A percentile compares a stretch with the other conserved stretches of the same genome.
Evolutionary conservation across 2,329 filamentous ascomycete species (phyloP).

Genomic region (Trichoderma citrinoviride): DNA sequence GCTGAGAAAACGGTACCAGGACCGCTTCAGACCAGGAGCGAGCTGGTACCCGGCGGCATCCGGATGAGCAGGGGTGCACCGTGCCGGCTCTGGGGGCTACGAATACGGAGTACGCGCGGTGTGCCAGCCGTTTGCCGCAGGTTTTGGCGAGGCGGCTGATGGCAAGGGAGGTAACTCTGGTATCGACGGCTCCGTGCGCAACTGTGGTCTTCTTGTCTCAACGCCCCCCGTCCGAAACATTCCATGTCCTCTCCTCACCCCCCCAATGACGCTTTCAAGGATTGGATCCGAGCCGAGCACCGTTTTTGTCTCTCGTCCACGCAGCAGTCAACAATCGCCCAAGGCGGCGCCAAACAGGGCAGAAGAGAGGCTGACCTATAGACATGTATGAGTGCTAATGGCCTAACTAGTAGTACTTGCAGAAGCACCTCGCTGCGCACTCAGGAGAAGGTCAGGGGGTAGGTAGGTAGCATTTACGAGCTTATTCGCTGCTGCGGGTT

Average conservation of each 20-base stretch:
- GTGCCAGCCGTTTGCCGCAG: not conserved
- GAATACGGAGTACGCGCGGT: not conserved
- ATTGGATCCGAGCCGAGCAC: conserved; percentile 10
- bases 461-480: no score
- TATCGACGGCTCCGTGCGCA: not conserved
- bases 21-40: not conserved
- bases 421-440: no score
- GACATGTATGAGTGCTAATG: no score
- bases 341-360: no score
- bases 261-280: conserved; percentile 7
- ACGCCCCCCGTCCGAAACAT: conserved; percentile 13
- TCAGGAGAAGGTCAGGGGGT: no score
- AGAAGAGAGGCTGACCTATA: no score
- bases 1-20: conserved; percentile 12
- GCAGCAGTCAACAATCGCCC: not conserved
- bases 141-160: not conserved
- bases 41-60: not conserved
- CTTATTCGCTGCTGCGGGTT: no score
- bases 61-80: not conserved
- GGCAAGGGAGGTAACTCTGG: not conserved
- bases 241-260: not conserved
- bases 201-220: not conserved
- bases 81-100: not conserved
- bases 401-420: no score
- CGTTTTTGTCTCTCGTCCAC: conserved; percentile 16